Base-by-base conservation (phyloP, 1,284 basidiomycete species). In the Ustilago hordei region DNA sequence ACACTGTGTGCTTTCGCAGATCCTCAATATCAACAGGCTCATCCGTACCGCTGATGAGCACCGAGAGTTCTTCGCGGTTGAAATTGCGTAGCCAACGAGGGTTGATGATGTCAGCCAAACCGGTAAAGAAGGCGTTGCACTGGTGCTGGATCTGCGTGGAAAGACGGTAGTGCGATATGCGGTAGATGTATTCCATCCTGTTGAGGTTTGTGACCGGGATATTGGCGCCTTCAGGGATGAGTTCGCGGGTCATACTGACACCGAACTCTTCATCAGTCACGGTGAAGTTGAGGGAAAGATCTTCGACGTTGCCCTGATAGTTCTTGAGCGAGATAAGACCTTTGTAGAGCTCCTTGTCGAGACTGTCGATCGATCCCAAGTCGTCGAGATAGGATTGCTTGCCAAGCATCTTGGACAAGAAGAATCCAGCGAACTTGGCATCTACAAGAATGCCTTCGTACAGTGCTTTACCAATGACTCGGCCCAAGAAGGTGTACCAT, bases 381-480 rank as follows among this genome's bases (percentile, higher is more conserved):
- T 84, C 84, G 39, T 80, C 61, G 9, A 86, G 68, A 62, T 83
- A 85, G 31, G 75, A 64, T 47, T 85, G 78, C 88, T 68, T 69
- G 48, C 86, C 86, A 12, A 86, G 64, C 83, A 85, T 86, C 64
- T 95, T 95, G 13, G 92, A 91, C 41, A 96, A 89, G 90, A 99
- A 99, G 88, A 99, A 99, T 8, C 91, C 91, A 1, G 97, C 95
- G 87, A 99, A 98, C 1, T 93, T 93, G 5, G 96, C 93, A 80
- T 98, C 95, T n/a, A 97, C 91, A 8, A 99, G 89, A 57, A 99
- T 98, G 2, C 95, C 95, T 63, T 98, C 94, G 85, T 99, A 99
- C 81, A 99, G 89, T 0, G 96, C 96, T 86, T 98, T 98, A 11
- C 95, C 96, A 0, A 98, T 88, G 31, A 99, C 93, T 0, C 94